Conservation (phyloP, 495 filamentous ascomycete genomes). For the Aspergillus sclerotiicarbonarius region DNA sequence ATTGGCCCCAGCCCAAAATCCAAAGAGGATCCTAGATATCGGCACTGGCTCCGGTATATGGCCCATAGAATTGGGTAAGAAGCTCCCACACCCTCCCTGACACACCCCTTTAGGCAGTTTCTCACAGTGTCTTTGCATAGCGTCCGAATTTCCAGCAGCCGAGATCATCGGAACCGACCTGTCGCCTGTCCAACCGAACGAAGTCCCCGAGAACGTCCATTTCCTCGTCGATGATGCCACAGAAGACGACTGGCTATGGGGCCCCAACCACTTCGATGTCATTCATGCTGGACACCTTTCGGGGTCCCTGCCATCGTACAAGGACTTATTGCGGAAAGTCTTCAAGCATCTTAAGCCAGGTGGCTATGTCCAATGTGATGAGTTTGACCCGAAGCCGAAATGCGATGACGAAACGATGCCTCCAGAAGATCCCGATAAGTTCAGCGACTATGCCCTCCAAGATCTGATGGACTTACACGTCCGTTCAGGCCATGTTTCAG, state of each 20-base stretch:
- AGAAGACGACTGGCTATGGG: slow-evolving; percentile 51
- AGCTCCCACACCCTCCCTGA: slow-evolving; percentile 4
- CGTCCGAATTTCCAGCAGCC: slow-evolving; percentile 52
- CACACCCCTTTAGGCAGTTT: neutral
- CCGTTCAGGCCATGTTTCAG: slow-evolving; percentile 43
- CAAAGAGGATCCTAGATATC: slow-evolving; percentile 62
- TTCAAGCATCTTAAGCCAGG: slow-evolving; percentile 57
- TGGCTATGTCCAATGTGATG: slow-evolving; percentile 66
- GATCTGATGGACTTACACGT: slow-evolving; percentile 53
- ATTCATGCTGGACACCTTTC: slow-evolving; percentile 48
- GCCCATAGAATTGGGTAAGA: slow-evolving; percentile 62
- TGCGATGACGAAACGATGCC: slow-evolving; percentile 64
- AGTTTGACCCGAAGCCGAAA: slow-evolving; percentile 52
- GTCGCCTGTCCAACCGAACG: slow-evolving; percentile 60
- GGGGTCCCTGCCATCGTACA: slow-evolving; percentile 39
- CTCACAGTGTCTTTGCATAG: slow-evolving; percentile 21
- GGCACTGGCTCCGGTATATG: slow-evolving; percentile 71
- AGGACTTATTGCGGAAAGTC: slow-evolving; percentile 39
- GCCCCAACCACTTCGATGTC: slow-evolving; percentile 44
- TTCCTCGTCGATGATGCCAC: slow-evolving; percentile 59
- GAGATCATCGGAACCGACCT: slow-evolving; percentile 62
- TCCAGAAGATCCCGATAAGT: slow-evolving; percentile 40
- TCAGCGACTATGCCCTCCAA: slow-evolving; percentile 41
- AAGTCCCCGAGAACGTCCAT: slow-evolving; percentile 55
- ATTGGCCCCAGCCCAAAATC: slow-evolving; percentile 57